Evolutionary conservation across 2,329 filamentous ascomycete species (phyloP).

Genomic region (Sclerotinia trifoliorum): DNA sequence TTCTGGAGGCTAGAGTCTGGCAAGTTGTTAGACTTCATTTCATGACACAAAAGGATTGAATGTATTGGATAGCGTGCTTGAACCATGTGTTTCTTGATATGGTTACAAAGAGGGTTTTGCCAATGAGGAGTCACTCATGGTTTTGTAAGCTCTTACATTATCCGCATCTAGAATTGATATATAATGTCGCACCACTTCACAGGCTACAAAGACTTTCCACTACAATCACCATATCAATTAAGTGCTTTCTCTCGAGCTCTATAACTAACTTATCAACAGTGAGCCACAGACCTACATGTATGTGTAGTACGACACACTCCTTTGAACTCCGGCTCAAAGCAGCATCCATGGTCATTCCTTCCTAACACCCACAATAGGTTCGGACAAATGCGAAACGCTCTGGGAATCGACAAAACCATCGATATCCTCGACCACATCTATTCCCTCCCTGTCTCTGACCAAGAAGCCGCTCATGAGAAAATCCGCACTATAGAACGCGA

Average conservation of each 20-base stretch:
- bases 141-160: too few species aligned
- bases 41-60: neutral
- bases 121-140: neutral
- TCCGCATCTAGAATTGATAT: too few species aligned
- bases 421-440: constrained; percentile 93
- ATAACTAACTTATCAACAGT: neutral
- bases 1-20: neutral
- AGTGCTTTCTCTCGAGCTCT: too few species aligned
- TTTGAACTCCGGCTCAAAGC: neutral
- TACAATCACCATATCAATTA: neutral
- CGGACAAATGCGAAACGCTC: constrained; percentile 71
- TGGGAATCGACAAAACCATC: constrained; percentile 67
- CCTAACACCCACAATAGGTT: constrained; percentile 76
- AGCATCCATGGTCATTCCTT: neutral
- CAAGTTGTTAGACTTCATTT: neutral
- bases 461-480: constrained; percentile 65
- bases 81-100: too few species aligned
- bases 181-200: too few species aligned
- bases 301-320: neutral
- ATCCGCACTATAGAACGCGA: constrained; percentile 76
- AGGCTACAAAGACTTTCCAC: too few species aligned
- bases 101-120: neutral
- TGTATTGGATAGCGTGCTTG: too few species aligned
- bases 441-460: constrained; percentile 60
- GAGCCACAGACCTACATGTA: constrained; percentile 24